These are phyloP conservation scores for Phaeosphaeriaceae sp. DNA, from an alignment of 2,329 filamentous ascomycete species.

Conservation along the genomic window DNA sequence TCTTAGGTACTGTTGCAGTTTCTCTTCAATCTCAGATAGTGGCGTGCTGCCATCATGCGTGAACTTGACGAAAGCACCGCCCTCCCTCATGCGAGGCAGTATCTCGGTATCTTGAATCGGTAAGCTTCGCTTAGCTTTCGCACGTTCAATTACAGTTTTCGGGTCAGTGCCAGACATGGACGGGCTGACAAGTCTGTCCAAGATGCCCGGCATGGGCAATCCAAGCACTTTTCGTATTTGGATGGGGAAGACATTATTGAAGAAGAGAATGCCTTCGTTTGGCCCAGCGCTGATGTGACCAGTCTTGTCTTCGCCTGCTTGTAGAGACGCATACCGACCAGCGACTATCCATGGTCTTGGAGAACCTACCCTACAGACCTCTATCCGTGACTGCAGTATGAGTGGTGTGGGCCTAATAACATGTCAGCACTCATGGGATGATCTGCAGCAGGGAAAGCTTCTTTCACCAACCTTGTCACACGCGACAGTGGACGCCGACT, in stretches of 20 bases:
- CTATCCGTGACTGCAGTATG: conserved; percentile 7
- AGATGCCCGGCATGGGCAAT: conserved; percentile 60
- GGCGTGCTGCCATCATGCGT: conserved; percentile 60
- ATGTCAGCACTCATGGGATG: conserved; percentile 28
- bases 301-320: conserved; percentile 69
- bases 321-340: conserved; percentile 44
- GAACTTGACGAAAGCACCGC: conserved; percentile 92
- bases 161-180: conserved; percentile 64
- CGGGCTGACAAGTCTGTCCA: conserved; percentile 62
- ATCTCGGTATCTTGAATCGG: conserved; percentile 80
- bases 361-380: conserved; percentile 2
- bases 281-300: conserved; percentile 81
- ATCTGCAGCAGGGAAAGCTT: conserved; percentile 30
- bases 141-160: conserved; percentile 61
- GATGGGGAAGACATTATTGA: conserved; percentile 90
- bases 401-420: conserved; percentile 20
- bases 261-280: conserved; percentile 86
- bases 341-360: conserved; percentile 11
- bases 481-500: conserved; percentile 24
- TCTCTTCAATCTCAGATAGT: conserved; percentile 65
- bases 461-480: conserved; percentile 28
- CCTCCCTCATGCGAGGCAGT: conserved; percentile 85
- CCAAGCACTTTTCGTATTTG: conserved; percentile 71
- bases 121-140: conserved; percentile 66
- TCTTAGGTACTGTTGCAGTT: conserved; percentile 69